phyloP scores from a whole-genome alignment of 805 yeast genomes.

The Metschnikowia chrysomelidarum region DNA sequence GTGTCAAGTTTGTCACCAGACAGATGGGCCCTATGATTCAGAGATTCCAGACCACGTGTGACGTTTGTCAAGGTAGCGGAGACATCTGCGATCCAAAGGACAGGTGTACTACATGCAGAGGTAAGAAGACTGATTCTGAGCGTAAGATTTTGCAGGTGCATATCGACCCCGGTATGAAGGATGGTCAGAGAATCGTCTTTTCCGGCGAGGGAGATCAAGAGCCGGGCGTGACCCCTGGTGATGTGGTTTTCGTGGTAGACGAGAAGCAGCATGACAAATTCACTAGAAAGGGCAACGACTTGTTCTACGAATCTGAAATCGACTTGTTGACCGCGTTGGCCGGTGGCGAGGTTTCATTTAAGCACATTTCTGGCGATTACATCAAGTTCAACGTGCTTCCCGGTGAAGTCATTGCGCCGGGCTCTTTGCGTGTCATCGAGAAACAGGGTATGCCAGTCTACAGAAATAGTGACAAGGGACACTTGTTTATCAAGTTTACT shows the following conservation, averaged over 20 bases:
- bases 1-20: slow-evolving; percentile 87
- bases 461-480: slow-evolving; percentile 85
- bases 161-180: slow-evolving; percentile 95
- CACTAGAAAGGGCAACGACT: slow-evolving; percentile 86
- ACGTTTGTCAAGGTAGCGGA: slow-evolving; percentile 89
- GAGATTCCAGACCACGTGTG: slow-evolving; percentile 95
- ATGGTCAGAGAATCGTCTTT: slow-evolving; percentile 88
- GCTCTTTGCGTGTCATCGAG: slow-evolving; percentile 72
- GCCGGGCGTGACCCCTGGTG: slow-evolving; percentile 94
- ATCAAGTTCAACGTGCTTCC: slow-evolving; percentile 79
- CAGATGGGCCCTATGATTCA: slow-evolving; percentile 99
- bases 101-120: slow-evolving; percentile 82
- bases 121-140: slow-evolving; percentile 83
- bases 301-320: slow-evolving; percentile 79
- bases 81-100: slow-evolving; percentile 83
- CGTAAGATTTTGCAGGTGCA: slow-evolving; percentile 93
- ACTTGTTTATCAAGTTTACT: slow-evolving; percentile 80
- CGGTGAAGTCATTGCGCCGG: slow-evolving; percentile 92
- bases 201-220: slow-evolving; percentile 97
- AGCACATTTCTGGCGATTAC: slow-evolving; percentile 91
- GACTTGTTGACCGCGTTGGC: slow-evolving; percentile 94
- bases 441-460: slow-evolving; percentile 97
- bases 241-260: slow-evolving; percentile 86
- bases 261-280: slow-evolving; percentile 84
- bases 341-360: slow-evolving; percentile 87